Conservation (phyloP, 2,329 filamentous ascomycete species). For the Sphaerulina vaccinii region DNA sequence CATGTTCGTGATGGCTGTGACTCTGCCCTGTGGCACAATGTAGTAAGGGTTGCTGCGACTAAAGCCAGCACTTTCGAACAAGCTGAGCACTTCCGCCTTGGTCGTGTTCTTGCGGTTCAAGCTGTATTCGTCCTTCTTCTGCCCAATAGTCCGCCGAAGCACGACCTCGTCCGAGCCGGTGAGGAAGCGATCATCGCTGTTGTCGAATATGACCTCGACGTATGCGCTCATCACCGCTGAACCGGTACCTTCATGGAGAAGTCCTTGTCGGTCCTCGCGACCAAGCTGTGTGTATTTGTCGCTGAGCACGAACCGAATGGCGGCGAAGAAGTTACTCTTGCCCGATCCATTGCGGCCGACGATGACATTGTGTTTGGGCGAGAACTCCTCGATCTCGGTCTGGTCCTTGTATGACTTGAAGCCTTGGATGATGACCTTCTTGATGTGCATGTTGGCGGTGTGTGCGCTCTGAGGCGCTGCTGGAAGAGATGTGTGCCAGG, state of each 20-base stretch:
- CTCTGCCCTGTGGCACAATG: slow-evolving; percentile 95
- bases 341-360: slow-evolving; percentile 98
- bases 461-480: slow-evolving; percentile 6
- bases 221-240: slow-evolving; percentile 99
- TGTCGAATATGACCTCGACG: slow-evolving; percentile 98
- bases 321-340: slow-evolving; percentile 99
- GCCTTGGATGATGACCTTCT: slow-evolving; percentile 99
- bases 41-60: slow-evolving; percentile 98
- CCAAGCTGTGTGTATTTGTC: slow-evolving; percentile 91
- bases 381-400: slow-evolving; percentile 97
- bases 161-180: slow-evolving; percentile 89
- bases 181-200: slow-evolving; percentile 90
- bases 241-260: slow-evolving; percentile 96
- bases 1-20: slow-evolving; percentile 97
- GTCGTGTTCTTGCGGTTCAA: slow-evolving; percentile 95
- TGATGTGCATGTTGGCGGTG: slow-evolving; percentile 77
- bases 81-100: slow-evolving; percentile 89
- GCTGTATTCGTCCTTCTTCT: slow-evolving; percentile 98
- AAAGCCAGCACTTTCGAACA: slow-evolving; percentile 93
- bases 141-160: slow-evolving; percentile 87
- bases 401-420: slow-evolving; percentile 98
- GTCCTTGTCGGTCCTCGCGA: slow-evolving; percentile 89
- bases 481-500: not conserved
- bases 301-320: slow-evolving; percentile 95
- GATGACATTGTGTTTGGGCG: slow-evolving; percentile 94